These are phyloP conservation scores for Verticillium tricorpus DNA, from an alignment of 2,329 filamentous ascomycete species.

Conservation along the genomic window DNA sequence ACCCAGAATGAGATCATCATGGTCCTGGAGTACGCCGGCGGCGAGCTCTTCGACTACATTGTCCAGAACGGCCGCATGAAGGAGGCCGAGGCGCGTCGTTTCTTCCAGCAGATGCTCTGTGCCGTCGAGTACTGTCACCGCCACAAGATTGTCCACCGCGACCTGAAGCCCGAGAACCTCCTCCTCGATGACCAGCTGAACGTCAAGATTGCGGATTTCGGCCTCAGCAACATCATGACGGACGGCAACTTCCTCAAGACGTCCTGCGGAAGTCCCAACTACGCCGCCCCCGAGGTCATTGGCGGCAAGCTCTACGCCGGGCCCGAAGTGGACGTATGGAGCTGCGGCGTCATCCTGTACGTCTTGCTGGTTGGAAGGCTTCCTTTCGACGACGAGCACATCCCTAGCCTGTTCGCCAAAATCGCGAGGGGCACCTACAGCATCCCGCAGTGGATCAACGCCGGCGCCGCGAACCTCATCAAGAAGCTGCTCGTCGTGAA, in stretches of 20 bases:
- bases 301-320: constrained; percentile 96
- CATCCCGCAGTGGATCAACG: constrained; percentile 85
- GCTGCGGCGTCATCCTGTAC: constrained; percentile 86
- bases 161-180: constrained; percentile 95
- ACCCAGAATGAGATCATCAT: constrained; percentile 94
- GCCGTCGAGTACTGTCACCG: constrained; percentile 98
- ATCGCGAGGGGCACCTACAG: constrained; percentile 93
- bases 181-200: constrained; percentile 93
- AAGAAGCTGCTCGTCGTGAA: constrained; percentile 94
- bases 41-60: constrained; percentile 97
- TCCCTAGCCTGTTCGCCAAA: constrained; percentile 95
- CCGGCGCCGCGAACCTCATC: constrained; percentile 77
- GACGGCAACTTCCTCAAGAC: constrained; percentile 99
- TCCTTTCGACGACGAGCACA: constrained; percentile 98
- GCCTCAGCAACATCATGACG: constrained; percentile 99
- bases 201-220: constrained; percentile 99
- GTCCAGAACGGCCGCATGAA: constrained; percentile 89
- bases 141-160: constrained; percentile 97
- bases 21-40: constrained; percentile 96
- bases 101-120: constrained; percentile 99
- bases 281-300: constrained; percentile 96
- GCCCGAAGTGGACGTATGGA: constrained; percentile 98
- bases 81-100: constrained; percentile 88
- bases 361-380: constrained; percentile 76
- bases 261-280: constrained; percentile 96